These are phyloP conservation scores for Grosmannia clavigera DNA, from an alignment of 2,329 filamentous ascomycete species.

Conservation along the genomic window DNA sequence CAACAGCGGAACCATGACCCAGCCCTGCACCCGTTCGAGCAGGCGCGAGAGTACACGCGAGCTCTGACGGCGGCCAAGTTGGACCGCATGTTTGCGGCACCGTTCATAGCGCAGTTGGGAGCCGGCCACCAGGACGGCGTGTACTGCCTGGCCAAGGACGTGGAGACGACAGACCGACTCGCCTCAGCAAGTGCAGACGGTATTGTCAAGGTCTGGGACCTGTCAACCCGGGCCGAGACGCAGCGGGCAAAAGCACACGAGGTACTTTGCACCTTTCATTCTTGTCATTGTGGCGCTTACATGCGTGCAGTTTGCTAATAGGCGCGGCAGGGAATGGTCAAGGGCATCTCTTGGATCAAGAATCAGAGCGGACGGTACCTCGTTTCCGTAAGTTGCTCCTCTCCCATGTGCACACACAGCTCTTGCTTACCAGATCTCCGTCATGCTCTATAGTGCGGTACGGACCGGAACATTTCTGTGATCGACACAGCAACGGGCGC, in stretches of 20 bases:
- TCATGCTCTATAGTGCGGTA: constrained; percentile 43
- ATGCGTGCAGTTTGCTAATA: background rate
- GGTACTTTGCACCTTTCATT: background rate
- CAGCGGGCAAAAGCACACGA: constrained; percentile 75
- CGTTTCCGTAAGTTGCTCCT: constrained; percentile 49
- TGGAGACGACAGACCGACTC: constrained; percentile 57
- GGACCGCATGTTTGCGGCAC: constrained; percentile 66
- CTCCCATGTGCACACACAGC: background rate
- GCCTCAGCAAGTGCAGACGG: constrained; percentile 85
- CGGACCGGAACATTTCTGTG: constrained; percentile 77
- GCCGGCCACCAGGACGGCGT: constrained; percentile 86
- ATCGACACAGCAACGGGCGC: constrained; percentile 85
- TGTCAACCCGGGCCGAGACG: constrained; percentile 57
- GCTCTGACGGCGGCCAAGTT: constrained; percentile 72
- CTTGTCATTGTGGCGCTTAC: background rate
- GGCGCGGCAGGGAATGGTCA: constrained; percentile 59
- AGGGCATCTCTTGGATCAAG: constrained; percentile 78
- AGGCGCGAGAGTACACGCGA: constrained; percentile 71
- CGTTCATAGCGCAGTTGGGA: constrained; percentile 75
- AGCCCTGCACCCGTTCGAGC: constrained; percentile 78
- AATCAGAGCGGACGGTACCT: constrained; percentile 36
- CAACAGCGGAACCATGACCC: constrained; percentile 41
- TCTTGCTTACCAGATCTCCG: background rate
- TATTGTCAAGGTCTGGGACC: constrained; percentile 60
- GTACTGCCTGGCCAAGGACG: constrained; percentile 71